Conservation (phyloP, 2,329 filamentous ascomycete species). For the Botrytis porri region DNA sequence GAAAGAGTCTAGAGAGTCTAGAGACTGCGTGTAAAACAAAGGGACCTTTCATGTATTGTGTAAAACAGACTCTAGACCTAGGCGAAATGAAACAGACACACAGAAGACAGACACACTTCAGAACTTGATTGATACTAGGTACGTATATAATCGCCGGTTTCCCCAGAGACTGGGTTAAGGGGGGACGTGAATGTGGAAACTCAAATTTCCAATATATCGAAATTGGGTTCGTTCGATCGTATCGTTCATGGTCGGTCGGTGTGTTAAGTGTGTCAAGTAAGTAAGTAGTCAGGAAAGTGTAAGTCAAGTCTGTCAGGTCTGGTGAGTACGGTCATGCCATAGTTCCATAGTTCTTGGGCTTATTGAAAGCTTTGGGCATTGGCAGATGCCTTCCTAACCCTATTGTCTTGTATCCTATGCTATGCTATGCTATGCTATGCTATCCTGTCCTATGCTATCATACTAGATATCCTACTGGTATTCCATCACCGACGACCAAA, state of each 20-base stretch:
- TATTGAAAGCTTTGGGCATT: conserved; percentile 1
- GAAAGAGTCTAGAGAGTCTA: not conserved
- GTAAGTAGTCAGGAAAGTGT: not conserved
- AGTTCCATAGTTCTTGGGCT: not conserved
- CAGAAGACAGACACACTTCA: not conserved
- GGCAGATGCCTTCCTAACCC: not conserved
- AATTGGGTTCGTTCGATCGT: not conserved
- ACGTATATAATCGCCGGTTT: conserved; percentile 12
- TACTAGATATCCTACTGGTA: not conserved
- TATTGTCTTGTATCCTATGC: not conserved
- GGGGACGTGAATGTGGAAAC: not conserved
- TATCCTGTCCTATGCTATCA: not conserved
- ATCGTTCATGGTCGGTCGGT: not conserved
- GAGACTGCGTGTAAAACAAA: not conserved
- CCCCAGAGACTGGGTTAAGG: conserved; percentile 6
- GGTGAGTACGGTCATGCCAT: not conserved
- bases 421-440: not conserved
- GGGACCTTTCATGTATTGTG: not conserved
- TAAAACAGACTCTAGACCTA: not conserved
- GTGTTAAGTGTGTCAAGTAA: not conserved
- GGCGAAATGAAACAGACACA: not conserved
- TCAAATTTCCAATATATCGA: conserved; percentile 2
- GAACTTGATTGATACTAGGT: not conserved
- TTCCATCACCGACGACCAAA: not conserved
- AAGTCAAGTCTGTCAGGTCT: not conserved